Base-by-base conservation (phyloP, 495 filamentous ascomycete genomes). In the Hyaloscypha variabilis region DNA sequence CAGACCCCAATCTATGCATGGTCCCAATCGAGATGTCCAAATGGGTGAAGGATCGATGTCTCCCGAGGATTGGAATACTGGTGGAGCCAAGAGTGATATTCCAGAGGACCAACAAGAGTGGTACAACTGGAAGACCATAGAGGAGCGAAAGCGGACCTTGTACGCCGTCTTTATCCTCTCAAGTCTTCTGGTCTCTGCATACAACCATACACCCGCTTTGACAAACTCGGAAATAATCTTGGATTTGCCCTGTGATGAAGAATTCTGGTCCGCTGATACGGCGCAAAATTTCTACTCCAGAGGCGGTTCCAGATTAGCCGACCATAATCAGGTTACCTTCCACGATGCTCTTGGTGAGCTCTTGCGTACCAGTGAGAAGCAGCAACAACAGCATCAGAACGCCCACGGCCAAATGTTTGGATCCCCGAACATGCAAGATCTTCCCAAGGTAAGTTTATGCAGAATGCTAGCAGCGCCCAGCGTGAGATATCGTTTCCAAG, bases 141-240 rank as follows among this genome's bases (percentile, higher is more conserved):
- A 99, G 77, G 96, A 98, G 74, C 86, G 95, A 52, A 97, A 97
- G 78, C 87, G 95, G 62, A 98, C 96, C 1, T 87, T 97, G 31
- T 99, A 92, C 74, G 88, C 91, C 39, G 88, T 99, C 64, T 97
- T 97, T 75, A 88, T 89, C 64, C 79, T 97, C 19, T 97, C 94
- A 4, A 97, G 94, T 74, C 85, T 98, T 21, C 80, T 97, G 8
- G 93, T 97, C 11, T 91, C 92, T 21, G 92, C 93, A 6, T 97
- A 97, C 78, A 97, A 97, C 72, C 89, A 96, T 73, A 84, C 91
- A 1, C 95, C 95, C 8, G 88, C 91, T 8, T 80, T 99, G 66
- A 94, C 94, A 58, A 97, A 98, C 74, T 97, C 95, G 6, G 95
- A 99, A 73, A 94, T 98, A 65, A 81, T 87, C 50, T 84, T 97